Evolutionary conservation across 73 alveolate genomes (phyloP).

Genomic region (Tetrahymena elliotti): DNA sequence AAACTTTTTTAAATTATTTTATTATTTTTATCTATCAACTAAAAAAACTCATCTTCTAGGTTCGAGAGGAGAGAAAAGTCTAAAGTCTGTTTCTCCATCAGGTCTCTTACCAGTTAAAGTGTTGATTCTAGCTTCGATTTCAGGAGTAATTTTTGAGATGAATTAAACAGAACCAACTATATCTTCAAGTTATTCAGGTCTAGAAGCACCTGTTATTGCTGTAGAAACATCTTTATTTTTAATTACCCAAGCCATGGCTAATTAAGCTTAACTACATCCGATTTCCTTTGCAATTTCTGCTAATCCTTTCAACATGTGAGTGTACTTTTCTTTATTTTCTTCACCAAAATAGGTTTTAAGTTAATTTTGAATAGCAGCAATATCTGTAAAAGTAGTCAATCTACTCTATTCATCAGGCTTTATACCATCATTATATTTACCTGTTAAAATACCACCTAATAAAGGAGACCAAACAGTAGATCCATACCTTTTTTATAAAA

Average conservation of each 20-base stretch:
- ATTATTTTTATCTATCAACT: no score
- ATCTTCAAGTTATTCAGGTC: constrained; percentile 69
- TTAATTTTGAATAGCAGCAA: not conserved
- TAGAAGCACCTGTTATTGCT: constrained; percentile 80
- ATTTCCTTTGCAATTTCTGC: constrained; percentile 56
- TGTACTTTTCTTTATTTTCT: not conserved
- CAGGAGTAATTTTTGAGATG: constrained; percentile 57
- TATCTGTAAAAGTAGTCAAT: not conserved
- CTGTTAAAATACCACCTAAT: constrained; percentile 85
- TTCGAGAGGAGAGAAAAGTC: constrained; percentile 20
- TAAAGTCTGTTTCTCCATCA: constrained; percentile 43
- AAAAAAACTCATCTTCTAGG: constrained; percentile 53
- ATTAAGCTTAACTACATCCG: constrained; percentile 71
- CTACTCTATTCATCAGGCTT: constrained; percentile 58
- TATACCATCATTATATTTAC: constrained; percentile 87
- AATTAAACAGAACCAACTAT: constrained; percentile 68
- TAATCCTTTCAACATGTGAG: constrained; percentile 23
- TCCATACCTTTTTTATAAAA: constrained; percentile 57
- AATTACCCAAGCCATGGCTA: constrained; percentile 89
- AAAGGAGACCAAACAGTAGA: constrained; percentile 89
- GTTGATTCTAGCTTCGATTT: constrained; percentile 64
- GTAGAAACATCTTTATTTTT: constrained; percentile 75
- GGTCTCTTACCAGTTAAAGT: constrained; percentile 53
- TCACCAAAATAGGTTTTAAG: not conserved
- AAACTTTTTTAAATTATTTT: no score